A percentile compares a stretch with the other conserved stretches of the same genome.
Conservation (phyloP, 495 filamentous ascomycete species). For the Penicillium mononematosum region DNA sequence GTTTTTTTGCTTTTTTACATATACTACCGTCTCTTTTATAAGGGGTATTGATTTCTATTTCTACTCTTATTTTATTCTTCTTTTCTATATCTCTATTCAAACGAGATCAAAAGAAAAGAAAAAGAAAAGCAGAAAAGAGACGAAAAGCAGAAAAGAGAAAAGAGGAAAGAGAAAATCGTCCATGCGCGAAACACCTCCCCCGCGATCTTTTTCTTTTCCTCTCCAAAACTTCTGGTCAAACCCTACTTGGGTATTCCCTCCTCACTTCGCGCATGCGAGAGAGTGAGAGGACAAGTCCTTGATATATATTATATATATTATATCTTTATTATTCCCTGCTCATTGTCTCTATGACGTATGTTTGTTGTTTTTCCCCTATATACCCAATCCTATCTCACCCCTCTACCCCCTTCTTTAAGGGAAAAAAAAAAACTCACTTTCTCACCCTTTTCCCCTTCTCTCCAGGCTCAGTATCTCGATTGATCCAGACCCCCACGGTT, state of each 20-base stretch:
- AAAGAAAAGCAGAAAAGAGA: not conserved
- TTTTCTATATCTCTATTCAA: not conserved
- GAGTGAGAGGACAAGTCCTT: constrained; percentile 12
- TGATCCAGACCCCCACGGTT: constrained; percentile 40
- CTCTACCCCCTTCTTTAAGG: not conserved
- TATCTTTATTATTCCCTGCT: constrained; percentile 11
- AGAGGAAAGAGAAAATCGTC: not conserved
- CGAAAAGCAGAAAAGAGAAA: not conserved
- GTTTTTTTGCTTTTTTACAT: not conserved
- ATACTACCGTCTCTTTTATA: not conserved
- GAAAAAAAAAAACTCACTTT: not conserved
- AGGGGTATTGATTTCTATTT: not conserved
- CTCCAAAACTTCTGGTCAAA: not conserved
- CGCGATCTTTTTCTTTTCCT: constrained; percentile 1
- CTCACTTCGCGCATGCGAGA: constrained; percentile 19
- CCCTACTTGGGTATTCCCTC: constrained; percentile 14
- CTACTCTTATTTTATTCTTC: not conserved
- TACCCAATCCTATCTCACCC: too few species aligned
- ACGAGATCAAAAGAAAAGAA: not conserved
- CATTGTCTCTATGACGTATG: constrained; percentile 34
- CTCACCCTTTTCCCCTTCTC: constrained; percentile 2
- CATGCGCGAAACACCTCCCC: constrained; percentile 11
- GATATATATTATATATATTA: not conserved
- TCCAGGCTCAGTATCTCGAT: constrained; percentile 53
- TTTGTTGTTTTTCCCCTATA: constrained; percentile 13